Evolutionary conservation across 2,329 filamentous ascomycete genomes (phyloP).

Genomic region (Neofusicoccum ribis): DNA sequence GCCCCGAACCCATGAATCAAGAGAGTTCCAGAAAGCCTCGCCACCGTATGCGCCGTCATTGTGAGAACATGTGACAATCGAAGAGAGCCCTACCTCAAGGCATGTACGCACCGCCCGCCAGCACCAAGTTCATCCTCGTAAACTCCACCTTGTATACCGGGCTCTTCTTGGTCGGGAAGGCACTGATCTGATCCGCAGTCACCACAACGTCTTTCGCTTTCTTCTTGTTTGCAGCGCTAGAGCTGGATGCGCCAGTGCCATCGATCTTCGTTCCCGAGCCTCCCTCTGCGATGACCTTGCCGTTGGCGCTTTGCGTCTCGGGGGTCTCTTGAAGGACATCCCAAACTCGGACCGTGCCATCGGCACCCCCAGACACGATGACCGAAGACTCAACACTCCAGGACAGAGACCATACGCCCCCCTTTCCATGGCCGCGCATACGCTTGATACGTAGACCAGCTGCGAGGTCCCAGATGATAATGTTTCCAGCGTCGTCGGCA

Average conservation of each 20-base stretch:
- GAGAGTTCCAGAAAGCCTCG: not conserved
- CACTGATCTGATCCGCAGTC: constrained; percentile 89
- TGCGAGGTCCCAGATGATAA: constrained; percentile 92
- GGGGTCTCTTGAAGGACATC: constrained; percentile 75
- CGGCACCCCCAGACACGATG: constrained; percentile 85
- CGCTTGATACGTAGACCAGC: constrained; percentile 85
- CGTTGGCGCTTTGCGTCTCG: constrained; percentile 56
- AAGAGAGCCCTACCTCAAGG: constrained; percentile 35
- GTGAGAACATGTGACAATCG: not conserved
- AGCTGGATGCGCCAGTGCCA: constrained; percentile 40
- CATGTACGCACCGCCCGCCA: constrained; percentile 75
- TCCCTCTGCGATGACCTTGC: constrained; percentile 52
- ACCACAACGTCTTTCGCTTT: constrained; percentile 93
- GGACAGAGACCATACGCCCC: constrained; percentile 88
- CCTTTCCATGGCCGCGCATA: constrained; percentile 89
- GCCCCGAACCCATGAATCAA: constrained; percentile 8
- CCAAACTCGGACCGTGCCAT: constrained; percentile 92
- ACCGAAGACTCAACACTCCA: constrained; percentile 93
- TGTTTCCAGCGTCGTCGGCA: constrained; percentile 83
- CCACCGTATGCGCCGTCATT: not conserved
- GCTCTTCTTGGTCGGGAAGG: constrained; percentile 94
- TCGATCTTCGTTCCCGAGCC: constrained; percentile 49
- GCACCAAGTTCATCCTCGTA: constrained; percentile 90
- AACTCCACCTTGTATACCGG: constrained; percentile 92
- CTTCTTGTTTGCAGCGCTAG: constrained; percentile 37